Evolutionary conservation across 345 rosid species (phyloP).

Genomic region (Bruguiera sexangula): DNA sequence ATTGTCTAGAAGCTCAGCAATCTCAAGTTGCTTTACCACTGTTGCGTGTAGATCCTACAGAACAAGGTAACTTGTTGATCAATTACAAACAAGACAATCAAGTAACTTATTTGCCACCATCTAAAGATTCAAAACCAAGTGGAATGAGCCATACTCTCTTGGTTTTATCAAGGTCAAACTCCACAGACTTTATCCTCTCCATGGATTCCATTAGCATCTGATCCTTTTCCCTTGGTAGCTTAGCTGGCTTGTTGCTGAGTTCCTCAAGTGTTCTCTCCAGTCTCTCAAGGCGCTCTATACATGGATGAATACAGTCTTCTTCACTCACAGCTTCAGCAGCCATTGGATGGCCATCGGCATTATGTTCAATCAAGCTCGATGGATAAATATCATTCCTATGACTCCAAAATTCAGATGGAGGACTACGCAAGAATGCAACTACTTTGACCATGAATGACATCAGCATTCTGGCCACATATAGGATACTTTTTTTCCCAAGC

Average conservation of each 20-base stretch:
- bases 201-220: conserved; percentile 69
- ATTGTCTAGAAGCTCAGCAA: conserved; percentile 54
- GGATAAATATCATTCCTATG: conserved; percentile 47
- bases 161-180: conserved; percentile 86
- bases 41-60: conserved; percentile 69
- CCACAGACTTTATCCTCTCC: conserved; percentile 81
- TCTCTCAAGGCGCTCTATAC: conserved; percentile 68
- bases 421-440: conserved; percentile 37
- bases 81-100: background rate
- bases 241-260: conserved; percentile 58
- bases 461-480: conserved; percentile 30
- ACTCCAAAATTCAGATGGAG: conserved; percentile 48
- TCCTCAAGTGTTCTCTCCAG: conserved; percentile 66
- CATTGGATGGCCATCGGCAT: conserved; percentile 20
- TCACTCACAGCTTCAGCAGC: conserved; percentile 32
- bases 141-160: conserved; percentile 52
- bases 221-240: conserved; percentile 78
- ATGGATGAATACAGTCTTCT: conserved; percentile 52
- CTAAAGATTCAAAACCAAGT: conserved; percentile 2
- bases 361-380: conserved; percentile 37
- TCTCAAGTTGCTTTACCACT: conserved; percentile 74
- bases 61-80: conserved; percentile 2
- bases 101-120: background rate
- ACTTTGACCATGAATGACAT: conserved; percentile 48
- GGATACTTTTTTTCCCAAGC: conserved; percentile 36